Base-by-base conservation (phyloP, 2,329 filamentous ascomycete genomes). In the Fusarium mangiferae region DNA sequence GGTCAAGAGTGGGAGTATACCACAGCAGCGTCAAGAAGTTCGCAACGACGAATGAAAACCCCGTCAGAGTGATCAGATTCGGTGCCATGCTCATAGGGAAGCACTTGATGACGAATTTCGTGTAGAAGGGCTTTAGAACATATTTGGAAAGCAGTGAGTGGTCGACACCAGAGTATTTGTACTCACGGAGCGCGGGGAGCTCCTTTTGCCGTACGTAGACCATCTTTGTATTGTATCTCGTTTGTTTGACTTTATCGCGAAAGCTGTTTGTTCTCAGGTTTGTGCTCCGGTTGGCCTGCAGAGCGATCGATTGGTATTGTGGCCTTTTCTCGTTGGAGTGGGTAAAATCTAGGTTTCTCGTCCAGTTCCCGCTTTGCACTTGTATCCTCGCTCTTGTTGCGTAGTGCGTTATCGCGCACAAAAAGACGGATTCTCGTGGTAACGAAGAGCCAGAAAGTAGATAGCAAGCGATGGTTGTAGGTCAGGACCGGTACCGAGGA, bases 51-150 rank as follows among this genome's bases (percentile, higher is more conserved):
- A 99, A 98, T 77, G 89, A 87, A 85, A 98, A 98, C 24, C 96
- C 96, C 9, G 92, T 93, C 58, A 98, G 87, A 26, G 96, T 98
- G 81, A 98, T 98, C 86, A 92, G 83, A 83, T 93, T 93, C 69
- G 91, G 91, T 82, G 96, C 96, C 95, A 99, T 98, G 81, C 88
- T 93, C 91, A 97, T 93, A 49, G 96, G 96, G 82, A 99, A 98
- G 84, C 92, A 93, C 73, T 96, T 91, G 86, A 99, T 98, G 80
- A 97, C 96, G 76, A 96, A 88, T 84, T 97, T 92, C 80, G 91
- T 97, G 87, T 98, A 99, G 85, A 98, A 99, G 13, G 96, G 96
- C 88, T 99, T 98, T 79, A 99, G 87, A 75, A 99, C 90, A 86
- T 98, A 98, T 83, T 92, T 94, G 74, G 95, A 98, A 45, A 94